phyloP scores from a whole-genome alignment of 225 moss, liverwort and hornwort species.

The Straminergon stramineum region DNA sequence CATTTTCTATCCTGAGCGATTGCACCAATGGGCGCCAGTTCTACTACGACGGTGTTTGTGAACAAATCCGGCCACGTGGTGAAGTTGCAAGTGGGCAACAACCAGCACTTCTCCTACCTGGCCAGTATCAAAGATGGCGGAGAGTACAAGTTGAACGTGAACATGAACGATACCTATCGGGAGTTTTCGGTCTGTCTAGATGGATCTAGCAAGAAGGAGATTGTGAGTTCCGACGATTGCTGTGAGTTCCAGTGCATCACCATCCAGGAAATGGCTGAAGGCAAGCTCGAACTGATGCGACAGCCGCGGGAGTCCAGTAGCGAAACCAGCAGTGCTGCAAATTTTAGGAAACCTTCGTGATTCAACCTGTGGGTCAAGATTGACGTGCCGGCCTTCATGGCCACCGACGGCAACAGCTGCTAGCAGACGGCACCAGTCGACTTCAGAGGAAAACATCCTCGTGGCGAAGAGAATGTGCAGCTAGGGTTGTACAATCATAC shows the following conservation, averaged over 20 bases:
- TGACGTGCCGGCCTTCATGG: not conserved
- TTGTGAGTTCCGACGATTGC: constrained; percentile 12
- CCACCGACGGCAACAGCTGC: not conserved
- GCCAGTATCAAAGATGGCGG: not conserved
- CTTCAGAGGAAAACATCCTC: not conserved
- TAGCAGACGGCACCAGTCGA: not conserved
- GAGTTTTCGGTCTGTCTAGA: not conserved
- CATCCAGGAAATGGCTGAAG: not conserved
- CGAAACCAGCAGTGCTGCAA: not conserved
- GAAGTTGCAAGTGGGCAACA: constrained; percentile 2
- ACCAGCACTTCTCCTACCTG: not conserved
- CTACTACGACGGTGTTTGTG: not conserved
- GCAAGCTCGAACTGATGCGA: not conserved
- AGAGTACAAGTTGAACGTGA: not conserved
- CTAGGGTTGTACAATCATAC: too few species aligned
- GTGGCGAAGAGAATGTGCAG: not conserved
- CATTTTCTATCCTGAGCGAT: not conserved
- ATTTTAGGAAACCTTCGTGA: not conserved
- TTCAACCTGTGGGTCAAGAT: not conserved
- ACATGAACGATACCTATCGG: not conserved
- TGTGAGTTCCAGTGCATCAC: constrained; percentile 1
- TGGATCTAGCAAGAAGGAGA: not conserved
- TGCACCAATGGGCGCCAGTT: not conserved
- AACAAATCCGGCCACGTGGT: not conserved
- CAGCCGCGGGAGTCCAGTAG: not conserved